Evolutionary conservation across 2,329 filamentous ascomycete species (phyloP).

Genomic region (Nannizziopsis arthrosporioides): DNA sequence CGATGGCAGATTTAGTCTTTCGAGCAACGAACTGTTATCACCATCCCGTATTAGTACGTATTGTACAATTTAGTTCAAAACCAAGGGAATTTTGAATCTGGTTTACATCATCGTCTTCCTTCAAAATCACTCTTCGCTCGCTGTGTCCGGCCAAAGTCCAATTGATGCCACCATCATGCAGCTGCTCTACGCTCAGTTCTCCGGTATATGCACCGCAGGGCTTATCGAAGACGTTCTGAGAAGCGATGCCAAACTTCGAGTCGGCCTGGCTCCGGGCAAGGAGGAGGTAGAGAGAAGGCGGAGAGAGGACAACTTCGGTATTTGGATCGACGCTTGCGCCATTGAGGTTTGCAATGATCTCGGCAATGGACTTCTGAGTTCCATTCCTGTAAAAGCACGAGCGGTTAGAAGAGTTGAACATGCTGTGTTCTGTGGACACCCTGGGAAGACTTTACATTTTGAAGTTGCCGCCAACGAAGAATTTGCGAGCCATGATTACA

Average conservation of each 20-base stretch:
- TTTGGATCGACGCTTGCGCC: slow-evolving; percentile 52
- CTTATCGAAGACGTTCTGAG: slow-evolving; percentile 97
- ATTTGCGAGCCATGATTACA: slow-evolving; percentile 73
- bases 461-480: slow-evolving; percentile 98
- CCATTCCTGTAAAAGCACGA: slow-evolving; percentile 61
- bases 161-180: slow-evolving; percentile 75
- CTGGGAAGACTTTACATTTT: slow-evolving; percentile 63
- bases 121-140: slow-evolving; percentile 80
- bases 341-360: slow-evolving; percentile 84
- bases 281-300: slow-evolving; percentile 80
- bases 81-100: not conserved
- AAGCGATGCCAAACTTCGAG: slow-evolving; percentile 67
- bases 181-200: slow-evolving; percentile 85
- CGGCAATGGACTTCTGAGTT: slow-evolving; percentile 74
- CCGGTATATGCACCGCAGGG: slow-evolving; percentile 94
- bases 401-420: not conserved
- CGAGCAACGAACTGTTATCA: slow-evolving; percentile 57
- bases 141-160: slow-evolving; percentile 93
- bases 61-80: not conserved
- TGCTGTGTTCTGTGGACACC: not conserved
- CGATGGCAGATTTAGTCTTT: slow-evolving; percentile 89
- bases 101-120: slow-evolving; percentile 62
- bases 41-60: slow-evolving; percentile 6
- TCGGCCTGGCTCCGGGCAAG: slow-evolving; percentile 69
- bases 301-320: slow-evolving; percentile 86